Base-by-base conservation (phyloP, 768 basidiomycete genomes). In the Lanmaoa rubissima region DNA sequence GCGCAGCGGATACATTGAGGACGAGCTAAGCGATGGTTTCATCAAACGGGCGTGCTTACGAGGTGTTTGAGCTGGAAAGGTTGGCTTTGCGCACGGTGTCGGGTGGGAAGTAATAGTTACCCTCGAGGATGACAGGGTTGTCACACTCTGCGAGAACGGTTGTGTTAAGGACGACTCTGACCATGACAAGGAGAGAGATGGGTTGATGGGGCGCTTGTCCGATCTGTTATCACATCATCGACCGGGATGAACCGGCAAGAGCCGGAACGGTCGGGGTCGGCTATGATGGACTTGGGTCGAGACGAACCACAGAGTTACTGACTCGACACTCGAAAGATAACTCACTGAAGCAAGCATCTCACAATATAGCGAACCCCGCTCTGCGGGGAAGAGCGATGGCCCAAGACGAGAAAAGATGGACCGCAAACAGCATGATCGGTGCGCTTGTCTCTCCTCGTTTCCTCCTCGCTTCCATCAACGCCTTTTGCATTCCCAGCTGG, bases 391-490 rank as follows among this genome's bases (percentile, higher is more conserved):
- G 79, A 82, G 80, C 74, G 76, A 90, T 90, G 88, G 76, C 79
- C 12, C 75, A 78, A 75, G 74, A 75, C 69, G 73, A 76, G 73
- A 71, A 72, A 59, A 82, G 80, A 84, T 87, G 85, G 84, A 83
- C 85, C 64, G 79, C 84, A 65, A 81, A 87, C 78, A 90, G 88
- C 76, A 88, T 92, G 84, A 85, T 92, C 73, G 88, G 89, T 91
- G 66, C 68, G 83, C 35, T 21, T 49, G 50, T 54, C 49, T 61
- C 24, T 16, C 7, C 21, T 55, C 48, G 26, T 54, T 55, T 35
- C 26, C 34, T 35, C 28, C 36, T 14, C 38, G 6, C 16, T 24
- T 14, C 12, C 39, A 32, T 19, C 50, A 28, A 41, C 51, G 9
- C 16, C 48, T 32, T 8, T 46, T 40, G 26, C 14, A 19, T 8